phyloP scores from a whole-genome alignment of 2,329 filamentous ascomycete genomes.

The Biscogniauxia marginata region DNA sequence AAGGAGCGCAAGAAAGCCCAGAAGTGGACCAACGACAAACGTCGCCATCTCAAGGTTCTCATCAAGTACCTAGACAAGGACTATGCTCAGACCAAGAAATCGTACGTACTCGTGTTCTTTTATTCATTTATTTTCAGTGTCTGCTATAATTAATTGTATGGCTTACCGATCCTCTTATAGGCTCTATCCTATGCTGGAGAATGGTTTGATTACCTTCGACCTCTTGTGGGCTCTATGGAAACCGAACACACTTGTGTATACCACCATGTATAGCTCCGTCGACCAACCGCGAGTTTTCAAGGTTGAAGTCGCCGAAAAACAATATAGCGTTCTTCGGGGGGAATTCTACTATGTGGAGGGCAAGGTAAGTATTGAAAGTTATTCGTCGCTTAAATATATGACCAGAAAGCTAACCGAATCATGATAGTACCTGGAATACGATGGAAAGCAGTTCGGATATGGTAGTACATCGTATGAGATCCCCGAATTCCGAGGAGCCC shows the following conservation, averaged over 20 bases:
- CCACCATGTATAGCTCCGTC: slow-evolving; percentile 70
- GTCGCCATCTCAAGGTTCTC: slow-evolving; percentile 68
- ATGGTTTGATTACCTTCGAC: slow-evolving; percentile 84
- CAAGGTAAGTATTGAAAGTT: slow-evolving; percentile 35
- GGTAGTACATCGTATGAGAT: slow-evolving; percentile 70
- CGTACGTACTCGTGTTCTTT: slow-evolving; percentile 24
- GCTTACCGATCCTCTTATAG: slow-evolving; percentile 42
- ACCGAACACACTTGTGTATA: slow-evolving; percentile 76
- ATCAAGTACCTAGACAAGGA: slow-evolving; percentile 78
- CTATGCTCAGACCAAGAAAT: slow-evolving; percentile 73
- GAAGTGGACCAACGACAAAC: slow-evolving; percentile 57
- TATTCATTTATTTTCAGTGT: too few species aligned
- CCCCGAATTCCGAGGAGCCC: slow-evolving; percentile 72
- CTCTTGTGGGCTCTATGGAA: slow-evolving; percentile 88
- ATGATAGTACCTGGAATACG: slow-evolving; percentile 75
- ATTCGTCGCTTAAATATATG: neutral
- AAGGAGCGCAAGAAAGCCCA: slow-evolving; percentile 61
- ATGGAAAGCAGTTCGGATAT: slow-evolving; percentile 81
- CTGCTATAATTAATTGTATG: too few species aligned
- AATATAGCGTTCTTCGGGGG: slow-evolving; percentile 66
- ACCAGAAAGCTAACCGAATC: slow-evolving; percentile 1
- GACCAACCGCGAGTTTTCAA: slow-evolving; percentile 83
- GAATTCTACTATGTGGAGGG: slow-evolving; percentile 77
- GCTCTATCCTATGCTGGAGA: slow-evolving; percentile 75
- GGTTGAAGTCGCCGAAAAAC: slow-evolving; percentile 72